phyloP scores from a whole-genome alignment of 352 stramenopile genomes.

The Pythium scleroteichum region DNA sequence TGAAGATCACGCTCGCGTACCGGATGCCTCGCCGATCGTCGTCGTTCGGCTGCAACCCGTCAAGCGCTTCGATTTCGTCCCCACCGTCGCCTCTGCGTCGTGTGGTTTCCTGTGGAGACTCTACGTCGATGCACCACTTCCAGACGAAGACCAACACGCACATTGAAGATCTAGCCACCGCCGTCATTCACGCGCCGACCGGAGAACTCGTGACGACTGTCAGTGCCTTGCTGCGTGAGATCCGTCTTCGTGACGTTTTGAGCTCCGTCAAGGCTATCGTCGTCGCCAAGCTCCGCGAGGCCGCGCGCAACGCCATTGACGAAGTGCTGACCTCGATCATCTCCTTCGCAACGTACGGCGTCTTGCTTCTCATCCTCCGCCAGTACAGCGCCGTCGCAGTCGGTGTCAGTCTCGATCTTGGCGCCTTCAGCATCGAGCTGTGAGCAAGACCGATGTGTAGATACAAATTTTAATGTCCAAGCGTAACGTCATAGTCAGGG shows the following conservation, averaged over 20 bases:
- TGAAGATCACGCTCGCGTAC: slow-evolving; percentile 4
- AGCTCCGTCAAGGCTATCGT: slow-evolving; percentile 30
- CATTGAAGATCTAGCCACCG: background rate
- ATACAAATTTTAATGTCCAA: slow-evolving; percentile 15
- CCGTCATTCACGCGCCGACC: background rate
- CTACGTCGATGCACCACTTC: background rate
- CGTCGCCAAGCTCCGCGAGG: slow-evolving; percentile 31
- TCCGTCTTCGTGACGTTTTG: slow-evolving; percentile 33
- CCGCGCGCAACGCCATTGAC: slow-evolving; percentile 34
- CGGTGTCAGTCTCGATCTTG: slow-evolving; percentile 40
- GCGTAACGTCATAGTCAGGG: slow-evolving; percentile 14
- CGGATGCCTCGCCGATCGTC: slow-evolving; percentile 11
- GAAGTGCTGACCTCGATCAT: slow-evolving; percentile 39
- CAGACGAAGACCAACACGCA: background rate
- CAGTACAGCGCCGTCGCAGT: slow-evolving; percentile 42
- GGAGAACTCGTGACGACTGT: slow-evolving; percentile 2
- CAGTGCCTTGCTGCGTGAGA: slow-evolving; percentile 27
- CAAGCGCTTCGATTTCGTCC: background rate
- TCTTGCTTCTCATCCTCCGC: slow-evolving; percentile 36
- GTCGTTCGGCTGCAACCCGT: slow-evolving; percentile 17
- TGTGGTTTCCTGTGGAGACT: slow-evolving; percentile 27
- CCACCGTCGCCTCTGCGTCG: slow-evolving; percentile 24
- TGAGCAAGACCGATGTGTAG: slow-evolving; percentile 14
- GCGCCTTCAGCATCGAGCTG: slow-evolving; percentile 43
- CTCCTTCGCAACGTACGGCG: slow-evolving; percentile 43